Evolutionary conservation across 2,329 filamentous ascomycete species (phyloP).

Genomic region (Trichoderma sp.): DNA sequence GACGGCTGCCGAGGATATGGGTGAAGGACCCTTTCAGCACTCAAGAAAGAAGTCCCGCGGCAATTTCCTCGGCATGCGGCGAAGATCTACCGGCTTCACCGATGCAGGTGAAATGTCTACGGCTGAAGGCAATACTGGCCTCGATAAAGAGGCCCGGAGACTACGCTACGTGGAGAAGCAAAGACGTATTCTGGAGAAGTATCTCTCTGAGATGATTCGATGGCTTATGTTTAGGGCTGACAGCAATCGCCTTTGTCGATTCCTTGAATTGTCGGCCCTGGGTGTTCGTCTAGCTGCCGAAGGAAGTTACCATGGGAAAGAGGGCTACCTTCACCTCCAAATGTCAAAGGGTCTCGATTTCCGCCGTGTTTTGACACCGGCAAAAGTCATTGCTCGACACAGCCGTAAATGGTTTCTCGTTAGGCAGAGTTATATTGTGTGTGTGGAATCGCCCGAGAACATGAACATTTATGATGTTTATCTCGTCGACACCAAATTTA

Average conservation of each 20-base stretch:
- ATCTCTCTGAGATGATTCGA: conserved; percentile 88
- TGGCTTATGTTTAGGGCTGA: conserved; percentile 97
- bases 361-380: conserved; percentile 73
- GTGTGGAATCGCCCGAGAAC: conserved; percentile 96
- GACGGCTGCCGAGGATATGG: conserved; percentile 64
- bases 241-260: conserved; percentile 93
- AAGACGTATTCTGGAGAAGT: conserved; percentile 80
- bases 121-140: conserved; percentile 47
- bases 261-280: conserved; percentile 89
- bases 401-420: conserved; percentile 96
- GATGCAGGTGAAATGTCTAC: conserved; percentile 47
- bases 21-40: conserved; percentile 33
- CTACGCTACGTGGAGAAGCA: conserved; percentile 76
- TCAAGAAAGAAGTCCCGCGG: conserved; percentile 52
- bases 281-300: conserved; percentile 92
- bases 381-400: conserved; percentile 76
- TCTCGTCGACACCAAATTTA: conserved; percentile 87
- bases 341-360: conserved; percentile 87
- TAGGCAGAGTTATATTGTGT: conserved; percentile 95
- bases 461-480: conserved; percentile 99
- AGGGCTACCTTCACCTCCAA: conserved; percentile 89
- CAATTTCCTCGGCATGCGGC: conserved; percentile 51
- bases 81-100: conserved; percentile 50
- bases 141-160: conserved; percentile 43
- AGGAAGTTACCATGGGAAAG: conserved; percentile 96